phyloP scores from a whole-genome alignment of 169 alveolate genomes.

The Eimeria sp. region DNA sequence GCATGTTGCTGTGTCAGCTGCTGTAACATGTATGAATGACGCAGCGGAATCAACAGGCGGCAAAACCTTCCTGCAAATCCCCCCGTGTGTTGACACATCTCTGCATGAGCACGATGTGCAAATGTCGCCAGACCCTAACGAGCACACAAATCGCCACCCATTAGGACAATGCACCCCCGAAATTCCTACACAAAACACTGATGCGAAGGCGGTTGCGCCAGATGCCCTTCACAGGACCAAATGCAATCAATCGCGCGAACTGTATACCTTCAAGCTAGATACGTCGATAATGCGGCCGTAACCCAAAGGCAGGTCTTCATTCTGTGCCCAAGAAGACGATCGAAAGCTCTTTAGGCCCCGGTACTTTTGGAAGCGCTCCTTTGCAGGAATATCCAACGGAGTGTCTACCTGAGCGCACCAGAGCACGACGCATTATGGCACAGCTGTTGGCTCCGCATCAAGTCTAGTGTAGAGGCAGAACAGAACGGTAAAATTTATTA shows the following conservation, averaged over 20 bases:
- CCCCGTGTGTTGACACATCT: conserved; percentile 25
- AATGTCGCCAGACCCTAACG: conserved; percentile 53
- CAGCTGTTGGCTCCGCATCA: neutral
- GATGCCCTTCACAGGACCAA: neutral
- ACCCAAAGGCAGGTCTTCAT: conserved; percentile 86
- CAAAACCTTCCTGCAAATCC: conserved; percentile 76
- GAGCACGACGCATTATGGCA: neutral
- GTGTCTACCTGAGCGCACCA: conserved; percentile 74
- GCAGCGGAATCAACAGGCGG: conserved; percentile 78
- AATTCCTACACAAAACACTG: neutral
- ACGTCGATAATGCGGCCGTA: conserved; percentile 85
- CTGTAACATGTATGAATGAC: conserved; percentile 63
- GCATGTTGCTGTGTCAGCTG: conserved; percentile 47
- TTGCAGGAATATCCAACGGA: conserved; percentile 80
- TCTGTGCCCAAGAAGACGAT: conserved; percentile 86
- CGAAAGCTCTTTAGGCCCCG: conserved; percentile 88
- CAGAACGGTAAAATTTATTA: neutral
- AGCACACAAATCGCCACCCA: neutral
- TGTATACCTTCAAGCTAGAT: conserved; percentile 74
- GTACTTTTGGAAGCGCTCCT: conserved; percentile 86
- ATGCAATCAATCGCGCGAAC: neutral
- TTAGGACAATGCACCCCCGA: neutral
- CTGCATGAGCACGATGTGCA: conserved; percentile 66
- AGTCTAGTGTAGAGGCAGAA: neutral
- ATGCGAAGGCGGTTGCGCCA: too few relatives aligned